These are phyloP conservation scores for Anethum foeniculum DNA, from an alignment of 140 eudicot genomes.

Conservation along the genomic window DNA sequence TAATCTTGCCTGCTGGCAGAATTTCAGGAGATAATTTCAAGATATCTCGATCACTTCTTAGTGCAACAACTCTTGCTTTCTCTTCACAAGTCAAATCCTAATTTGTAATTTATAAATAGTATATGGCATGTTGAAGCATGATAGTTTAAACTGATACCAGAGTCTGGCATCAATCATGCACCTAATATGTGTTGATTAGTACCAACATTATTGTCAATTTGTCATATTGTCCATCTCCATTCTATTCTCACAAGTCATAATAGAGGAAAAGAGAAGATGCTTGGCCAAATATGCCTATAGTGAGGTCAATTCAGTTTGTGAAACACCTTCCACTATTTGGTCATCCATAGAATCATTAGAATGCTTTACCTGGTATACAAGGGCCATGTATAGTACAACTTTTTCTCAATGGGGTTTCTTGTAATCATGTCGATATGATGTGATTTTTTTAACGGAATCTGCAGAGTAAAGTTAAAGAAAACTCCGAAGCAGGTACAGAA, in stretches of 20 bases:
- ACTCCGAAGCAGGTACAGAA: not conserved
- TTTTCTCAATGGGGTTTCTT: not conserved
- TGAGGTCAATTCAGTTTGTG: not conserved
- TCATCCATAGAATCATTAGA: slow-evolving; percentile 6
- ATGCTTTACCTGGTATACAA: not conserved
- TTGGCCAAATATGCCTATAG: slow-evolving; percentile 7
- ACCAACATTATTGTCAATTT: not conserved
- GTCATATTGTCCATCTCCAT: not conserved
- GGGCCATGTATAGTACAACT: slow-evolving; percentile 10
- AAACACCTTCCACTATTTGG: slow-evolving; percentile 9
- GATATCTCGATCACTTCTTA: not conserved
- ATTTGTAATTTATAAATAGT: not conserved
- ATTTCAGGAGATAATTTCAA: slow-evolving; percentile 2
- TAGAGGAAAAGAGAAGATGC: not conserved
- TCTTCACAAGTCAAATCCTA: not conserved
- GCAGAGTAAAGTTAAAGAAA: not conserved
- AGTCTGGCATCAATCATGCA: not conserved
- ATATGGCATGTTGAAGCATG: not conserved
- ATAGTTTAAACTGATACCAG: not conserved
- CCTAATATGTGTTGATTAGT: not conserved
- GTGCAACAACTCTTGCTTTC: not conserved
- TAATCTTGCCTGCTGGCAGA: not conserved
- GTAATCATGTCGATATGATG: not conserved
- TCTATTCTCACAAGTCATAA: not conserved
- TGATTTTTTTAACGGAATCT: not conserved